Evolutionary conservation across 495 filamentous ascomycete species (phyloP).

Genomic region (Pseudevernia furfuracea): DNA sequence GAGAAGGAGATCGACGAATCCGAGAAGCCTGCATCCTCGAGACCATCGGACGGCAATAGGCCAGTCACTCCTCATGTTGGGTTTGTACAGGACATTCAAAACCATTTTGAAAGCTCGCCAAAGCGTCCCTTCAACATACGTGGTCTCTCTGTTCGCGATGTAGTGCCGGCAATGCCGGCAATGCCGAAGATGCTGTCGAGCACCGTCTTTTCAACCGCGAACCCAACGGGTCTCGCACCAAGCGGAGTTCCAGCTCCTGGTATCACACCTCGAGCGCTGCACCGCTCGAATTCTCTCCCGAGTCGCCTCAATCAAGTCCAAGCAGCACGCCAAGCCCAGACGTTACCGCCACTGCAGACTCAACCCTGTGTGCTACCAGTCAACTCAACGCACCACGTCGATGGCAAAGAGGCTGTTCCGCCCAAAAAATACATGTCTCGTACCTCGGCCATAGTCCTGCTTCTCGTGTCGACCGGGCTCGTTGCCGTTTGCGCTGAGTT

Average conservation of each 20-base stretch:
- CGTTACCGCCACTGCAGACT: constrained; percentile 35
- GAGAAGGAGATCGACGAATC: constrained; percentile 16
- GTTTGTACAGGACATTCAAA: constrained; percentile 28
- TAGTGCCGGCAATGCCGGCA: constrained; percentile 33
- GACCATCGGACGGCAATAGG: background rate
- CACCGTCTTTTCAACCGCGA: constrained; percentile 52
- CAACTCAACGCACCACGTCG: constrained; percentile 28
- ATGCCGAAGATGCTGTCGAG: constrained; percentile 56
- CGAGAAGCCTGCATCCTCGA: constrained; percentile 2
- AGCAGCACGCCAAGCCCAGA: constrained; percentile 29
- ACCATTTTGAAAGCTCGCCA: constrained; percentile 26
- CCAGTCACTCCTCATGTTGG: constrained; percentile 25
- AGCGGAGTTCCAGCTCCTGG: constrained; percentile 40
- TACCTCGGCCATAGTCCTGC: constrained; percentile 62
- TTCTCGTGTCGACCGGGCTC: constrained; percentile 67
- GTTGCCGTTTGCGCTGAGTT: constrained; percentile 86
- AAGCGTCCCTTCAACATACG: constrained; percentile 42
- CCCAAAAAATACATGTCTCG: constrained; percentile 58
- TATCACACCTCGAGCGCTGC: constrained; percentile 52
- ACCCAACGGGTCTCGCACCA: constrained; percentile 34
- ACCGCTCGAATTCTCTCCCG: constrained; percentile 73
- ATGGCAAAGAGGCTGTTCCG: constrained; percentile 31
- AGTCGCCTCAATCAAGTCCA: constrained; percentile 51
- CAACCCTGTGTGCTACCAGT: constrained; percentile 38
- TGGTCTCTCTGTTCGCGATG: constrained; percentile 36